Base-by-base conservation (phyloP, 805 yeast species). In the Candida oleophila region DNA sequence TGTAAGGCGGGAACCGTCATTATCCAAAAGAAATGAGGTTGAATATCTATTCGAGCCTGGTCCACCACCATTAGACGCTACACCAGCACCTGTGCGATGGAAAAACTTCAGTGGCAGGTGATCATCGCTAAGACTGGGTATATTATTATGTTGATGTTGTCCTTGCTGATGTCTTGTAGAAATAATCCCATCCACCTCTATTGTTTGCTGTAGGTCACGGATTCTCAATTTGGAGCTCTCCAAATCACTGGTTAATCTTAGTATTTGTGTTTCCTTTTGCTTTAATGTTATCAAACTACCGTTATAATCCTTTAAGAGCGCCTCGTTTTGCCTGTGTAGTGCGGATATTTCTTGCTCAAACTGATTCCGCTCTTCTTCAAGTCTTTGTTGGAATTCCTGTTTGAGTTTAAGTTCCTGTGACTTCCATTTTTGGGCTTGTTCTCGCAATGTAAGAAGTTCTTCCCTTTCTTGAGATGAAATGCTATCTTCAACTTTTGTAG, bases 231-330 rank as follows among this genome's bases (percentile, higher is more conserved):
- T 78, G 3, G 83, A 71, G 38, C 71, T 75, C 39, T 84, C 89
- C 41, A 83, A 61, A 55, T 88, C 94, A 41, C 81, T 76, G 37
- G 70, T 77, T 20, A 81, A 65, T 38, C 94, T 67, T 38, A 76
- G 69, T 7, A 87, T 62, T 58, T 84, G 89, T 0, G 88, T 80
- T 42, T 87, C 94, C 52, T 81, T 82, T 28, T 87, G 82, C 60
- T 85, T 85, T 20, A 80, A 59, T 45, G 75, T 68, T 54, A 84
- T 68, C 38, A 68, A 67, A 41, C 76, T 72, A 36, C 71, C 72
- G 2, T 83, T 79, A 42, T 75, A 73, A 42, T 80, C 83, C 41
- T 75, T 79, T 50, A 71, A 71, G 38, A 77, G 57, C 43, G 60
- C 69, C 16, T 77, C 81, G 12, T 70, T 49, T 46, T 69, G 49